Evolutionary conservation across 208 protist genomes (phyloP), one percentile per base, ranked within the genome.

Genomic region (Acanthamoeba healyi): DNA sequence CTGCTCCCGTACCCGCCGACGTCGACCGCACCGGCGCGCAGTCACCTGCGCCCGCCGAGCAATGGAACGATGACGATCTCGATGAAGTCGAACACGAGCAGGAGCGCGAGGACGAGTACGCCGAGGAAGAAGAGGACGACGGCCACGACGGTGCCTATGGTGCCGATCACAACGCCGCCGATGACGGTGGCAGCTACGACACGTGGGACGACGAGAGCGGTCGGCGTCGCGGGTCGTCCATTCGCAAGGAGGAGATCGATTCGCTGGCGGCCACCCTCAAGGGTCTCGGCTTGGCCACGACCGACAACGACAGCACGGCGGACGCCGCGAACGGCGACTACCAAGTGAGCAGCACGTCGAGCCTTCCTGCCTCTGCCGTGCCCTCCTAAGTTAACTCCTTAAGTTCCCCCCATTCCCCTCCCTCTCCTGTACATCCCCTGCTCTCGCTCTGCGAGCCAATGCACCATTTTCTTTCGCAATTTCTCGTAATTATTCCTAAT

Each of bases 241-340:
- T 44, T 17, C 14, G 74, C 5, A 36, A 84, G 26, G 44, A 84
- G 26, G 74, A 84, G 42, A 19, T 84, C 74, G 44, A 84, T 9
- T 84, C 74, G 15, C 38, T 84, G 10, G 74, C 74, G 40, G 74
- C 74, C 38, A 84, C 74, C 26, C 74, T 84, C 40, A 44, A 54
- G 40, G 74, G 74, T 26, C 74, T 84, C 29, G 74, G 74, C 6
- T 29, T 84, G 34, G 40, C 74, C n/a, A 54, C 36, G 24, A 29
- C 22, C 61, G 61, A 26, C 29, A 10, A 10, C 61, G 22, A 24
- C 61, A 26, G 7, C 61, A 34, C 19, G 10, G 61, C 61, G 6
- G 26, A 70, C 14, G 29, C 61, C 26, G 61, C 22, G 7, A 24
- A 70, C 7, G 61, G 14, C 14, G 61, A 70, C 29, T 70, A 26